Percentiles rank a stretch among this genome's conserved stretches.
Conservation (phyloP, 2,329 filamentous ascomycete genomes). For the Tolypocladium ovalisporum region DNA sequence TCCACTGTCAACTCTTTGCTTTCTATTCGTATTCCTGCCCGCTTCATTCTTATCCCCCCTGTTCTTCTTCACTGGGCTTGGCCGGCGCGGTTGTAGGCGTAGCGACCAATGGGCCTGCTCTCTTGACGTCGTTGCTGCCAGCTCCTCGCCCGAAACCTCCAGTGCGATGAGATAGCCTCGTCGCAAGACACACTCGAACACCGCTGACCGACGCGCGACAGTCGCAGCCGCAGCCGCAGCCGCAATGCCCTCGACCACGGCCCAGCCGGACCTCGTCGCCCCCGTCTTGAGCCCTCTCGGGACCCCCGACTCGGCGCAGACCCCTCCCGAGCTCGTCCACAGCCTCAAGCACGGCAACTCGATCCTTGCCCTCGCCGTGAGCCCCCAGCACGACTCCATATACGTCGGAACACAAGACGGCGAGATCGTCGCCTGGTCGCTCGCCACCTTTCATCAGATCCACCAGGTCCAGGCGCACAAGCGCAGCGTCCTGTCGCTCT, state of each 20-base stretch:
- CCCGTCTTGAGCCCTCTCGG: conserved; percentile 7
- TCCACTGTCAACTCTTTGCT: not conserved
- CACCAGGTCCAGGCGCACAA: conserved; percentile 78
- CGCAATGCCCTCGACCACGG: conserved; percentile 6
- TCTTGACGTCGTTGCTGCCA: not conserved
- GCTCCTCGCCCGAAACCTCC: not conserved
- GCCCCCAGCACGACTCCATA: conserved; percentile 64
- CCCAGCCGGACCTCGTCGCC: conserved; percentile 5
- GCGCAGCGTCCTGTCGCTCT: conserved; percentile 79
- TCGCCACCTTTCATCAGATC: conserved; percentile 76
- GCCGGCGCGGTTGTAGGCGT: not conserved
- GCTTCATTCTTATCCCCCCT: not conserved
- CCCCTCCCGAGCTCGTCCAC: conserved; percentile 56
- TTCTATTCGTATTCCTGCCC: not conserved
- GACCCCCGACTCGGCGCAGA: conserved; percentile 7
- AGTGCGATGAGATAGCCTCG: not conserved
- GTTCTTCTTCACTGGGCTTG: not conserved
- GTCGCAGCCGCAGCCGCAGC: not conserved
- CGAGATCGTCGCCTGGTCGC: conserved; percentile 84
- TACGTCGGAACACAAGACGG: conserved; percentile 91
- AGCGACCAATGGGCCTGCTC: not conserved
- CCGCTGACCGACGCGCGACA: not conserved
- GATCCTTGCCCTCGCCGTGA: conserved; percentile 73
- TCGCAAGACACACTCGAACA: not conserved
- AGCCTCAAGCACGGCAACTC: conserved; percentile 67